A percentile compares a stretch with the other conserved stretches of the same genome.
These are phyloP conservation scores for Speleostelium caveatum DNA, from an alignment of 78 protist species.

Conservation along the genomic window DNA sequence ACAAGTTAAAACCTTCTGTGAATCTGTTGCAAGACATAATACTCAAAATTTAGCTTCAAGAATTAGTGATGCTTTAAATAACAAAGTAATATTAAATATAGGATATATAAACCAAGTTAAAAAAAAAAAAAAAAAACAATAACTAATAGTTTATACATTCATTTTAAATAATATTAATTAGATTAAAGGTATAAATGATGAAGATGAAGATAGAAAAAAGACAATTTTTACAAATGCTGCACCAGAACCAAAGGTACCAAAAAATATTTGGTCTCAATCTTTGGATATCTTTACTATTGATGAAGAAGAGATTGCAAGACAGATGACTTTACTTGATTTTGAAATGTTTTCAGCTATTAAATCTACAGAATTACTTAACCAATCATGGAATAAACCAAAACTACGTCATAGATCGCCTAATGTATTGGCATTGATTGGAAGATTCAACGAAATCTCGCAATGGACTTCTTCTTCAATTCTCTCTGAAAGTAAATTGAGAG, in stretches of 20 bases:
- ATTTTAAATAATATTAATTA: not conserved
- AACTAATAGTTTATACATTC: not conserved
- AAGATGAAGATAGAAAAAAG: constrained; percentile 34
- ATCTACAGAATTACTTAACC: constrained; percentile 81
- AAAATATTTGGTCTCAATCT: constrained; percentile 78
- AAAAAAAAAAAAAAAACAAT: no score
- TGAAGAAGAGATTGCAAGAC: constrained; percentile 90
- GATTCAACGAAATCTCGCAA: constrained; percentile 78
- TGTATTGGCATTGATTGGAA: constrained; percentile 48
- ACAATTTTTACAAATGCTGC: constrained; percentile 44
- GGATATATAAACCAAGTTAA: not conserved
- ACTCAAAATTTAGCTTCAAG: constrained; percentile 12
- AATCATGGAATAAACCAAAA: constrained; percentile 87
- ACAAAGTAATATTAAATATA: constrained; percentile 5
- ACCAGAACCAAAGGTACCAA: constrained; percentile 86
- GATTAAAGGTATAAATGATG: constrained; percentile 47
- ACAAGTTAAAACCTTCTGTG: constrained; percentile 54
- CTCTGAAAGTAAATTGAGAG: constrained; percentile 29
- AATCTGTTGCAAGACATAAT: constrained; percentile 6
- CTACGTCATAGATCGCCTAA: constrained; percentile 82
- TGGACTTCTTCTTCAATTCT: constrained; percentile 84
- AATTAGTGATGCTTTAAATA: constrained; percentile 13
- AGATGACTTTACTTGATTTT: constrained; percentile 88
- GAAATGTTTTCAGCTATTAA: constrained; percentile 77
- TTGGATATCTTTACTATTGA: constrained; percentile 77